Conservation (phyloP, 73 alveolate genomes). For the Uronychia binucleata region DNA sequence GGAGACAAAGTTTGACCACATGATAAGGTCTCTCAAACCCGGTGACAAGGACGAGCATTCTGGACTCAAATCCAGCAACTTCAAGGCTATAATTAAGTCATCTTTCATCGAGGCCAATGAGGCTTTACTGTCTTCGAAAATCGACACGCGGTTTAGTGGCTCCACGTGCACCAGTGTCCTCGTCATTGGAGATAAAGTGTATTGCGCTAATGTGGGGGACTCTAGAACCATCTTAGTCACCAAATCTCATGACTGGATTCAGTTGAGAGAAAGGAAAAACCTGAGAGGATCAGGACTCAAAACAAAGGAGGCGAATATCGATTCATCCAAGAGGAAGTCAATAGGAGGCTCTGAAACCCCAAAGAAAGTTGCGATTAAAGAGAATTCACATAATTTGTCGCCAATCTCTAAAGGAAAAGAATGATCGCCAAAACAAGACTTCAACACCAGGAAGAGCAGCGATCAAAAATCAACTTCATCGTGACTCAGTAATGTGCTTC, state of each 20-base stretch:
- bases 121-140: background rate
- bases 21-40: background rate
- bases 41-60: background rate
- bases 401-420: too few relatives aligned
- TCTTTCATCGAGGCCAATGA: background rate
- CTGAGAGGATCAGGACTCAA: too few relatives aligned
- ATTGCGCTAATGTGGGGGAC: conserved; percentile 85
- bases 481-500: too few relatives aligned
- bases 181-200: conserved; percentile 58
- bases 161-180: conserved; percentile 57
- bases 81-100: background rate
- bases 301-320: too few relatives aligned
- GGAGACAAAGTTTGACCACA: background rate
- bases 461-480: too few relatives aligned
- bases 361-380: too few relatives aligned
- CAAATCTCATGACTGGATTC: background rate
- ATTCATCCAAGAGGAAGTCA: too few relatives aligned
- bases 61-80: background rate
- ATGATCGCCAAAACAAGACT: too few relatives aligned
- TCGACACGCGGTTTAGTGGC: conserved; percentile 26
- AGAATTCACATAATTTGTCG: too few relatives aligned
- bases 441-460: too few relatives aligned
- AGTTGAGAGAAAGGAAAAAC: background rate
- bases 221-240: conserved; percentile 77
- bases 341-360: too few relatives aligned